These are phyloP conservation scores for Penicillium chermesinum DNA, from an alignment of 495 filamentous ascomycete genomes.

Conservation along the genomic window DNA sequence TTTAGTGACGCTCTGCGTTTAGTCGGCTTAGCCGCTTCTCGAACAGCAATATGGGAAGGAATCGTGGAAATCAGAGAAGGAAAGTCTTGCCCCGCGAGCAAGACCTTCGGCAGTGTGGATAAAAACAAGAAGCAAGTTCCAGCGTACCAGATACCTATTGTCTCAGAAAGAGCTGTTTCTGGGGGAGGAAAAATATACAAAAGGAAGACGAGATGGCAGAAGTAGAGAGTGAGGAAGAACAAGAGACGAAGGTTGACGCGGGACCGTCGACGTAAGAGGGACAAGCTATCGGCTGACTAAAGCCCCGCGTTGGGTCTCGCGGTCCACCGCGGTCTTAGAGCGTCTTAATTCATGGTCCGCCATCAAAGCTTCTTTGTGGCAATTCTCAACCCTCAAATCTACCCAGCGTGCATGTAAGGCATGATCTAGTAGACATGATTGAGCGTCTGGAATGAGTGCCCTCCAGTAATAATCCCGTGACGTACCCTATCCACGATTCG, in stretches of 20 bases:
- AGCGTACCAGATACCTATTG: slow-evolving; percentile 34
- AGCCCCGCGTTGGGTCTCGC: slow-evolving; percentile 7
- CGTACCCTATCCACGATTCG: neutral
- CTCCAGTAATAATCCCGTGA: neutral
- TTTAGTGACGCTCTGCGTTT: slow-evolving; percentile 80
- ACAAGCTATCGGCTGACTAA: slow-evolving; percentile 20
- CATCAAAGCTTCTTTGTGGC: neutral
- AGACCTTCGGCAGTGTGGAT: slow-evolving; percentile 41
- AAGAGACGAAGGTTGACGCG: slow-evolving; percentile 14
- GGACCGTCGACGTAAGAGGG: slow-evolving; percentile 40
- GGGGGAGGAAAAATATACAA: slow-evolving; percentile 1
- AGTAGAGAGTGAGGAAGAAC: slow-evolving; percentile 15
- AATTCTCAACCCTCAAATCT: neutral
- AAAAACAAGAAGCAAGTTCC: slow-evolving; percentile 26
- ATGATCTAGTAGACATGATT: neutral
- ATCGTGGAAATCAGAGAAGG: slow-evolving; percentile 45
- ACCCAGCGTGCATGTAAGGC: neutral
- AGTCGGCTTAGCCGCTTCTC: slow-evolving; percentile 63
- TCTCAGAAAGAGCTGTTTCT: neutral
- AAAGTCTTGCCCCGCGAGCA: slow-evolving; percentile 49
- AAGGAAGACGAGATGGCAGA: slow-evolving; percentile 9
- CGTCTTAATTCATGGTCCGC: neutral
- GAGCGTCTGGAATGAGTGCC: neutral
- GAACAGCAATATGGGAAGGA: slow-evolving; percentile 50
- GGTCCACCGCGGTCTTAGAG: neutral